A percentile compares a stretch with the other conserved stretches of the same genome.
These are phyloP conservation scores for Dioscorea alata DNA, from an alignment of 106 monocot genomes.

Conservation along the genomic window DNA sequence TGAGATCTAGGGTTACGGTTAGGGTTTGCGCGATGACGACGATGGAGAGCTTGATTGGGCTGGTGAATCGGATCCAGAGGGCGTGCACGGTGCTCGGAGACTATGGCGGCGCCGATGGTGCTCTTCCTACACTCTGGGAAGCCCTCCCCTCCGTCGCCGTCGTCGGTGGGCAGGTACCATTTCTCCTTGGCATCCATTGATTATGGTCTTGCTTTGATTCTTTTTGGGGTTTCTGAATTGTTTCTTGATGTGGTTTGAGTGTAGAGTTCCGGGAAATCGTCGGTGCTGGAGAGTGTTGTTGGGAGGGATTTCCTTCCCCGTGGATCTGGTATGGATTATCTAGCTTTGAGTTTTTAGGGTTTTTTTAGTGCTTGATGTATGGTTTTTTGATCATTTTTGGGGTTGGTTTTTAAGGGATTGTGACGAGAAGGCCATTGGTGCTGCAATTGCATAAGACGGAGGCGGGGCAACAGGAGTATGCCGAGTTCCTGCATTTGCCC, in stretches of 20 bases:
- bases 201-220: neutral
- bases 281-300: slow-evolving; percentile 80
- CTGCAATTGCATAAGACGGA: slow-evolving; percentile 84
- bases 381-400: slow-evolving; percentile 1
- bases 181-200: neutral
- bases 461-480: slow-evolving; percentile 55
- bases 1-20: no score
- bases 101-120: slow-evolving; percentile 40
- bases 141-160: slow-evolving; percentile 63
- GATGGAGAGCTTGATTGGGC: slow-evolving; percentile 62
- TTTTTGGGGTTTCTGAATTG: neutral
- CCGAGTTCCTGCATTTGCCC: slow-evolving; percentile 64
- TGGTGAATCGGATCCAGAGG: slow-evolving; percentile 59
- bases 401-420: slow-evolving; percentile 53
- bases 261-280: slow-evolving; percentile 84
- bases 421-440: slow-evolving; percentile 92
- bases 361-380: neutral
- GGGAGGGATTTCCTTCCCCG: slow-evolving; percentile 76
- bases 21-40: slow-evolving; percentile 33
- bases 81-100: slow-evolving; percentile 64
- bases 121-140: slow-evolving; percentile 61
- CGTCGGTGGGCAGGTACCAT: slow-evolving; percentile 50
- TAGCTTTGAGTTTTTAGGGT: neutral
- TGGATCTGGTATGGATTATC: slow-evolving; percentile 50
- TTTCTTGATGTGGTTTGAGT: neutral